A percentile compares a stretch with the other conserved stretches of the same genome.
Conservation (phyloP, 768 basidiomycete species). For the Clitopilus passeckerianus region DNA sequence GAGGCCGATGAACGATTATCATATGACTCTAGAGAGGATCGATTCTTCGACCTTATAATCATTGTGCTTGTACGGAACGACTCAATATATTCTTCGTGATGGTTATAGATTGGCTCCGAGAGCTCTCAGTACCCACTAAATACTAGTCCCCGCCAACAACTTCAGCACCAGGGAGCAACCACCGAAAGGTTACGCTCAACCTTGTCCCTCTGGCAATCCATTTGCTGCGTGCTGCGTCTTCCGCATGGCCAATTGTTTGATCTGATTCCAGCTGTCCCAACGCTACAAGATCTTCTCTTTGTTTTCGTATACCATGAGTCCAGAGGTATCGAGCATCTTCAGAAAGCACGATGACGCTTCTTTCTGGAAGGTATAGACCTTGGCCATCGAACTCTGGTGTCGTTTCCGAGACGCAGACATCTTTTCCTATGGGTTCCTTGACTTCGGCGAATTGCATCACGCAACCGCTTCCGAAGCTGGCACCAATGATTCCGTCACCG, state of each 20-base stretch:
- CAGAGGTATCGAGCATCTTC: conserved; percentile 81
- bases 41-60: conserved; percentile 7
- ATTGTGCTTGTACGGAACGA: neutral
- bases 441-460: conserved; percentile 69
- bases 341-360: conserved; percentile 74
- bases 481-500: conserved; percentile 85
- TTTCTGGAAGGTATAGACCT: conserved; percentile 63
- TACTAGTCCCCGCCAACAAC: conserved; percentile 49
- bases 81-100: neutral
- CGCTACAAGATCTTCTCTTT: conserved; percentile 9
- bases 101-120: no score
- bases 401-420: neutral
- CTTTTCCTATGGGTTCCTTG: conserved; percentile 1
- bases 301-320: conserved; percentile 81
- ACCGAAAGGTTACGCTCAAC: conserved; percentile 83
- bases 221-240: conserved; percentile 7
- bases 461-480: conserved; percentile 76
- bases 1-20: conserved; percentile 50
- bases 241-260: conserved; percentile 7
- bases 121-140: no score
- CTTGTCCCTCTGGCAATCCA: conserved; percentile 52
- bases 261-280: conserved; percentile 12
- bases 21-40: neutral
- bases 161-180: conserved; percentile 83
- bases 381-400: conserved; percentile 11